Conservation (phyloP, 208 protist species). For the Leishmania braziliensis region DNA sequence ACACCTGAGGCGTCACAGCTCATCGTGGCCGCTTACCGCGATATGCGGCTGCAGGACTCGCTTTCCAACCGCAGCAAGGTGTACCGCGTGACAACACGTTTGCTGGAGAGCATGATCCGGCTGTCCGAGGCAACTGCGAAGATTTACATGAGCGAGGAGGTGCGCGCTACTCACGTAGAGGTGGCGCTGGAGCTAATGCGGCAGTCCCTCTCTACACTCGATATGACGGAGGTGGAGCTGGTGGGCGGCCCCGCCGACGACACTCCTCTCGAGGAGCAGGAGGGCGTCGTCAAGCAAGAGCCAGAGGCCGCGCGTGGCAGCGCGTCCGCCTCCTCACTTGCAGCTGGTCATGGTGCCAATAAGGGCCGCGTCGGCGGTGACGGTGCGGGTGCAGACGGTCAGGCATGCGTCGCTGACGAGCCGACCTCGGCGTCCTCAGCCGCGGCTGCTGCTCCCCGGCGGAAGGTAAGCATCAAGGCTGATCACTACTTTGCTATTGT, state of each 20-base stretch:
- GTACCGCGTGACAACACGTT: conserved; percentile 98
- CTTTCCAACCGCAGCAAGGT: conserved; percentile 87
- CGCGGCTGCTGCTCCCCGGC: conserved; percentile 18
- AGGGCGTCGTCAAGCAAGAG: conserved; percentile 37
- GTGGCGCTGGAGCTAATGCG: conserved; percentile 91
- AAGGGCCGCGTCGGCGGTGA: conserved; percentile 11
- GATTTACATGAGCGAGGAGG: conserved; percentile 93
- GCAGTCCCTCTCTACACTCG: conserved; percentile 86
- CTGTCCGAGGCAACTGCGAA: conserved; percentile 98
- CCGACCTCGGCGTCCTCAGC: conserved; percentile 2
- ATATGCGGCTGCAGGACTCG: conserved; percentile 93
- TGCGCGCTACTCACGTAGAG: conserved; percentile 80
- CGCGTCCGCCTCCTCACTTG: not conserved
- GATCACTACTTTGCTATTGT: conserved; percentile 91
- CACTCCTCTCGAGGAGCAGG: conserved; percentile 5
- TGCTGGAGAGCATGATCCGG: conserved; percentile 99
- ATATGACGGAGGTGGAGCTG: conserved; percentile 91
- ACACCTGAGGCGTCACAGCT: conserved; percentile 83
- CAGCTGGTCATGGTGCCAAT: not conserved
- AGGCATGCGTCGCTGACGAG: conserved; percentile 2
- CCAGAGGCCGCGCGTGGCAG: conserved; percentile 12
- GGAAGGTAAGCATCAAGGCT: conserved; percentile 73
- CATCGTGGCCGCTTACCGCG: conserved; percentile 91
- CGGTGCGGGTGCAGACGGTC: conserved; percentile 2
- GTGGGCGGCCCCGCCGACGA: conserved; percentile 41